These are phyloP conservation scores for Fusarium bactridioides DNA, from an alignment of 2,329 filamentous ascomycete genomes.

Conservation along the genomic window DNA sequence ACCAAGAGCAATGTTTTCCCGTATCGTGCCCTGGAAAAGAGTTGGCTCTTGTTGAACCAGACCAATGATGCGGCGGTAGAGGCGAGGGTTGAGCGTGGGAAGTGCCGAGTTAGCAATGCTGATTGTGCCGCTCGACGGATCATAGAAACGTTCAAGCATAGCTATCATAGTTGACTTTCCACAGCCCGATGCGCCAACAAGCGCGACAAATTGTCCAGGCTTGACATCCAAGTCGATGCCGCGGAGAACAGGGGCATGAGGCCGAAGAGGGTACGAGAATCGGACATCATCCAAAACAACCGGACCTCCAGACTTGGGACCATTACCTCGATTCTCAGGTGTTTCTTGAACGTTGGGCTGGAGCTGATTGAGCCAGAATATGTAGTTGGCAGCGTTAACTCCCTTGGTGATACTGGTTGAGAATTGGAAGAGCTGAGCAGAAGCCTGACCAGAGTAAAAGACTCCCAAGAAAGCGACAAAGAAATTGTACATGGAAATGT, in stretches of 20 bases:
- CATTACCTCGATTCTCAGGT: slow-evolving; percentile 48
- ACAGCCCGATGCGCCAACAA: slow-evolving; percentile 62
- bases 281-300: slow-evolving; percentile 63
- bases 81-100: slow-evolving; percentile 53
- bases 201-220: slow-evolving; percentile 59
- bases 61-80: slow-evolving; percentile 61
- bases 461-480: slow-evolving; percentile 61
- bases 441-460: slow-evolving; percentile 55
- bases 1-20: slow-evolving; percentile 74
- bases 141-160: slow-evolving; percentile 57
- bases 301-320: slow-evolving; percentile 44
- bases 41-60: slow-evolving; percentile 67
- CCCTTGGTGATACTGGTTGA: slow-evolving; percentile 63
- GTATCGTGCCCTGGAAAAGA: slow-evolving; percentile 82
- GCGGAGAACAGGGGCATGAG: slow-evolving; percentile 50
- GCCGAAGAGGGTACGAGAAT: slow-evolving; percentile 68
- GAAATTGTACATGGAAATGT: slow-evolving; percentile 61
- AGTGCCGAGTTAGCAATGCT: slow-evolving; percentile 55
- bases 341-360: slow-evolving; percentile 54
- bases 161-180: slow-evolving; percentile 70
- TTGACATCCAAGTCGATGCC: slow-evolving; percentile 50
- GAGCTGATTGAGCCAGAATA: slow-evolving; percentile 56
- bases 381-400: slow-evolving; percentile 57
- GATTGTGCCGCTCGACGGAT: slow-evolving; percentile 55
- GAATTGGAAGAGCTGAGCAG: slow-evolving; percentile 54